Evolutionary conservation across 768 basidiomycete species (phyloP), one percentile per base, ranked within the genome.

Genomic region (Collybia nuda): DNA sequence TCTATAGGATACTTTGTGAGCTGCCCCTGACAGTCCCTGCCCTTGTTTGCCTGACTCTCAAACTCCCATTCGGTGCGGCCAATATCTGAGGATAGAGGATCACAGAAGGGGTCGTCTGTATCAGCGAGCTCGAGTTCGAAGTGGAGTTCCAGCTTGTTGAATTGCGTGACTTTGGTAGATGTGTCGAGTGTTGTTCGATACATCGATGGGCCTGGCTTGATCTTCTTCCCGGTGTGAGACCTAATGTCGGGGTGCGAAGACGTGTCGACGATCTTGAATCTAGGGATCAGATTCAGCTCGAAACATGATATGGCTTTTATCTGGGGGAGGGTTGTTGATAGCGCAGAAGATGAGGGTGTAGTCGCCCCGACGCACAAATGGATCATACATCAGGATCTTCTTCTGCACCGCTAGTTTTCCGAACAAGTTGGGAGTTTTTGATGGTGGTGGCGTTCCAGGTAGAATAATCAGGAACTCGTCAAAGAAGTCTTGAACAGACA

Each of bases 1-100:
- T 60, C 60, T 14, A 50, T 58, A 6, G 59, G 55, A 24, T 66
- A 59, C 5, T 49, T 9, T 2, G 46, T 48, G 11, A 69, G 45
- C 45, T 68, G 68, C 2, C 62, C 67, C 2, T 57, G 59, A 32
- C 42, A 53, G 6, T 53, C 19, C 29, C 17, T 8, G 9, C 47
- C 23, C 1, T n/a, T 12, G 1, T 49, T 17, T 0, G 45, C 23
- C 5, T 2, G 12, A 7, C 38, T 9, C 40, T 59, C 56, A 26
- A 56, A 57, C 23, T 7, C 32, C 22, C 24, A 23, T 18, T 7
- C 23, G 14, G 7, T 19, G 7, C 48, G 21, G 5, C 9, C 0
- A 4, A 3, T 14, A 11, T 6, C 12, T 3, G 3, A 5, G 9
- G 3, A 5, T 2, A 11, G 32, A 2, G 22, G 21, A 22, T 59